Base-by-base conservation (phyloP, 31 red algal species). In the Porphyra umbilicalis region DNA sequence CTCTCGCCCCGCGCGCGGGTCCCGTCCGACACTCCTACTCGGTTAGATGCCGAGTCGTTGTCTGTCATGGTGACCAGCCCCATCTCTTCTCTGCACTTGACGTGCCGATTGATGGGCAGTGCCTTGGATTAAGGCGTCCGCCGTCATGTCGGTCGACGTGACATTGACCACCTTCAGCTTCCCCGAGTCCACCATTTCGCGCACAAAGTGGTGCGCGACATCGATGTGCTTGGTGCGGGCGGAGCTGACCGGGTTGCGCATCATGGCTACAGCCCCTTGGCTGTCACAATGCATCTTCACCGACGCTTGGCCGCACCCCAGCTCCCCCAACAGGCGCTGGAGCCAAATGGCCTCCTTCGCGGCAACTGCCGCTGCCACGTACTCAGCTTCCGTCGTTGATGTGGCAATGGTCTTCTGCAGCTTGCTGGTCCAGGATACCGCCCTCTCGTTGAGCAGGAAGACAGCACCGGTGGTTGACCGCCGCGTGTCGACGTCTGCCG, bases 341-440 rank as follows among this genome's bases (percentile, higher is more conserved):
- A 74, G 34, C 85, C 80, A 87, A n/a, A 87, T 80, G 32, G 16
- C 83, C 34, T 85, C 83, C 67, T 79, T 85, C 20, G 75, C 33
- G n/a, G 36, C 83, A 32, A 34, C 79, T n/a, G 77, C 34, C 20
- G 80, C 39, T 80, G 4, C 75, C 84, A 86, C 84, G 74, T 86
- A 86, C 1, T 86, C 83, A 79, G 79, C 83, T 18, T 85, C 83
- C 33, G 76, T 36, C 0, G 76, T 85, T 15, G 75, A 85, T 35
- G 35, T 29, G 10, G 84, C 79, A 39, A 86, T 78, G 9, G 75
- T 67, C 30, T 79, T 67, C 35, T 86, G 84, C 11, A 80, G 33
- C 10, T 67, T 76, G 13, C 76, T 79, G 76, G 76, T 79, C 76
- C 83, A 82, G 40, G 10, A 81, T 2, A 81, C 0, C 0, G 78